Conservation (phyloP, 2,329 filamentous ascomycete genomes). For the Phialophora verrucosa region DNA sequence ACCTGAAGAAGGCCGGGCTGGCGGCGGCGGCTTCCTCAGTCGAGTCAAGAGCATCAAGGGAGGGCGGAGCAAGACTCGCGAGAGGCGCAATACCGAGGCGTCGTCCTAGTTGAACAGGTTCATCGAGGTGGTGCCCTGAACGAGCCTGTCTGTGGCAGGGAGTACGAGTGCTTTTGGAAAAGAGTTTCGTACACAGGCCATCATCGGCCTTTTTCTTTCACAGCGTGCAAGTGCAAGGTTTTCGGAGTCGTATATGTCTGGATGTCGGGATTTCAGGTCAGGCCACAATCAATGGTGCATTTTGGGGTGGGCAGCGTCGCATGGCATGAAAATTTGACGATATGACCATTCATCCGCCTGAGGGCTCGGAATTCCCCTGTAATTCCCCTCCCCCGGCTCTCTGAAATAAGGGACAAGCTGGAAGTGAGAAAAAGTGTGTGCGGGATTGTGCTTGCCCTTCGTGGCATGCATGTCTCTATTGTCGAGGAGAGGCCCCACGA, state of each 20-base stretch:
- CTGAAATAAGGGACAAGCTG: not conserved
- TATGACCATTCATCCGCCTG: not conserved
- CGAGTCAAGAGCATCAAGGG: conserved; percentile 83
- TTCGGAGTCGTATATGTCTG: conserved; percentile 1
- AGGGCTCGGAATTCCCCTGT: not conserved
- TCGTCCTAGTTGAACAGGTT: conserved; percentile 15
- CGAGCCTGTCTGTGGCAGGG: not conserved
- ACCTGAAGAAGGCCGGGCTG: conserved; percentile 52
- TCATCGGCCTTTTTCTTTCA: not conserved
- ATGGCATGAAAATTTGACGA: conserved; percentile 3
- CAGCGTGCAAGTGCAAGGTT: not conserved
- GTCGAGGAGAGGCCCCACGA: not conserved
- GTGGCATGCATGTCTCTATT: not conserved
- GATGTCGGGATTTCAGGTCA: conserved; percentile 2
- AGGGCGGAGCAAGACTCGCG: conserved; percentile 59
- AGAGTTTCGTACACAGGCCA: conserved; percentile 1
- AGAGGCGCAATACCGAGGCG: conserved; percentile 43
- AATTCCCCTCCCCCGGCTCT: not conserved
- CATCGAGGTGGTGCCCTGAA: not conserved
- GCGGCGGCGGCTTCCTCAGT: conserved; percentile 70
- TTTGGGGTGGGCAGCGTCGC: not conserved
- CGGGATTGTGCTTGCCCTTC: not conserved
- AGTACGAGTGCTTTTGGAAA: conserved; percentile 8
- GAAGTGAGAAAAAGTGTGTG: not conserved
- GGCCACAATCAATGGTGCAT: conserved; percentile 1